Percentiles rank a stretch among this genome's conserved stretches.
phyloP scores from a whole-genome alignment of 352 stramenopile genomes.

The Globisporangium paroecandrum region DNA sequence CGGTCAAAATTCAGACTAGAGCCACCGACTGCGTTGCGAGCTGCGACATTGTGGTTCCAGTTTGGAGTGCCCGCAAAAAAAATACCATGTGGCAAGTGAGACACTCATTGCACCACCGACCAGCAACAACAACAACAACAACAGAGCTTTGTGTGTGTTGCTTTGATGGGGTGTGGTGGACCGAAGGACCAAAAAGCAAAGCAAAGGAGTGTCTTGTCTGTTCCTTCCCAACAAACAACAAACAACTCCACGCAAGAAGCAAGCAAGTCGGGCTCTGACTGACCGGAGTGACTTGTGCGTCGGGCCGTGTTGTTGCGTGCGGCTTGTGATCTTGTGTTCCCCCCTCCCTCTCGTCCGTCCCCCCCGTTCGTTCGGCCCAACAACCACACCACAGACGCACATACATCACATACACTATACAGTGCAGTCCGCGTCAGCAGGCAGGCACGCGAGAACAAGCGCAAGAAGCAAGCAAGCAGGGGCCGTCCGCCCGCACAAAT shows the following conservation, averaged over 20 bases:
- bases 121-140: background rate
- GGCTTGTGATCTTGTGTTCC: conserved; percentile 1
- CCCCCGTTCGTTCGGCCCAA: background rate
- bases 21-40: background rate
- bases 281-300: background rate
- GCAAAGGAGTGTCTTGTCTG: background rate
- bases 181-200: background rate
- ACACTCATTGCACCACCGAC: background rate
- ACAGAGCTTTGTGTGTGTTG: background rate
- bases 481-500: background rate
- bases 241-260: background rate
- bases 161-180: background rate
- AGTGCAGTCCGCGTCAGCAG: background rate
- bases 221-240: background rate
- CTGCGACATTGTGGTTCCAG: background rate
- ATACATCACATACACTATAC: background rate
- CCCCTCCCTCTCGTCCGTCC: background rate
- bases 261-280: background rate
- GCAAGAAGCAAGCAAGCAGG: background rate
- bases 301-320: background rate
- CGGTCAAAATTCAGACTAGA: background rate
- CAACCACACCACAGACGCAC: conserved; percentile 1
- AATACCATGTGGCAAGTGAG: background rate
- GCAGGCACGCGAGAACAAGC: conserved; percentile 5
- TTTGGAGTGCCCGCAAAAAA: background rate